A percentile compares a stretch with the other conserved stretches of the same genome.
These are phyloP conservation scores for Neurospora crassa DNA, from an alignment of 2,329 filamentous ascomycete genomes.

Conservation along the genomic window DNA sequence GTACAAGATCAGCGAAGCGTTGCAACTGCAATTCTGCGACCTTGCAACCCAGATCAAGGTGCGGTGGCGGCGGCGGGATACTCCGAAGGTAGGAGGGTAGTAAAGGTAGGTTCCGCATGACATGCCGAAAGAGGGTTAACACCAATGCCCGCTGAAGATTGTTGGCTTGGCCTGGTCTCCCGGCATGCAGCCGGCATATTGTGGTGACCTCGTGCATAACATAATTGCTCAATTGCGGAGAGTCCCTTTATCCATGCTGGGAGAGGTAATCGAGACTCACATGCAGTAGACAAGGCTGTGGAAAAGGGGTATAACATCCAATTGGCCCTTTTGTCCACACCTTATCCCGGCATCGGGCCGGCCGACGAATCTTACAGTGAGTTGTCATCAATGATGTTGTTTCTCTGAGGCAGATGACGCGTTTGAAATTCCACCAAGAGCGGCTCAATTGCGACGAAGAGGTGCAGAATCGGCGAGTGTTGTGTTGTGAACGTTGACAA, in stretches of 20 bases:
- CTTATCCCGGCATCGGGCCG: background rate
- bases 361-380: background rate
- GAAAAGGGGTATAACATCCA: slow-evolving; percentile 1
- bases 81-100: background rate
- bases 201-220: slow-evolving; percentile 4
- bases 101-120: slow-evolving; percentile 8
- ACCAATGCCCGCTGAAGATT: slow-evolving; percentile 3
- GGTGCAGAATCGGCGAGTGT: background rate
- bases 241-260: background rate
- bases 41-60: background rate
- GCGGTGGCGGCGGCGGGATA: background rate
- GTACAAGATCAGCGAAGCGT: slow-evolving; percentile 7
- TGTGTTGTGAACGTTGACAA: background rate
- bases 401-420: background rate
- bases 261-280: background rate
- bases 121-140: slow-evolving; percentile 8
- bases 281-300: slow-evolving; percentile 6
- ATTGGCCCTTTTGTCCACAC: slow-evolving; percentile 2
- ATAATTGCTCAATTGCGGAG: slow-evolving; percentile 19
- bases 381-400: background rate
- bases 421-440: background rate
- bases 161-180: slow-evolving; percentile 6
- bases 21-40: slow-evolving; percentile 12
- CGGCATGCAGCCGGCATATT: background rate
- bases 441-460: background rate